Evolutionary conservation across 2,329 filamentous ascomycete species (phyloP).

Genomic region (Corynespora cassiicola): DNA sequence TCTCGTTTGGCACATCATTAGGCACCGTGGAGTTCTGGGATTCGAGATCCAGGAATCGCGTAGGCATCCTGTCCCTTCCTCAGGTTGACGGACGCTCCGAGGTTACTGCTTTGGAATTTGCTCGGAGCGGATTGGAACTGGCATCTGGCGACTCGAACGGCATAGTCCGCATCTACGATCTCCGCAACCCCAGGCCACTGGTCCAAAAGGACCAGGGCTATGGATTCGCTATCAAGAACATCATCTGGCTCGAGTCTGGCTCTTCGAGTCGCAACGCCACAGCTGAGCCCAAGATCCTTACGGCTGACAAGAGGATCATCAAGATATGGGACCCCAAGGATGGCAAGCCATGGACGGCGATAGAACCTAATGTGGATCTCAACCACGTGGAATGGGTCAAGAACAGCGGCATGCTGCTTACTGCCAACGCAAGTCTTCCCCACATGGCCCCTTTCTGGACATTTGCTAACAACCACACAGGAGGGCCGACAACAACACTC

Average conservation of each 20-base stretch:
- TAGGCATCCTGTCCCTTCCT: conserved; percentile 73
- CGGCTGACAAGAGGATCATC: conserved; percentile 93
- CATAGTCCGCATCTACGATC: conserved; percentile 87
- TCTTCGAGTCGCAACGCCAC: conserved; percentile 70
- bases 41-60: conserved; percentile 79
- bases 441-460: no score
- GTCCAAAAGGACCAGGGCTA: conserved; percentile 96
- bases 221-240: conserved; percentile 87
- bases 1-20: conserved; percentile 91
- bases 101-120: conserved; percentile 88
- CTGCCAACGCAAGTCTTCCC: no score
- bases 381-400: conserved; percentile 94
- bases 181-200: conserved; percentile 84
- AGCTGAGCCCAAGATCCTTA: conserved; percentile 77
- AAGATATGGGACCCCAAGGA: conserved; percentile 91
- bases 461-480: no score
- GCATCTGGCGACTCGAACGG: conserved; percentile 89
- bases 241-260: conserved; percentile 73
- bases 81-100: conserved; percentile 58
- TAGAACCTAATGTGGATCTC: conserved; percentile 92
- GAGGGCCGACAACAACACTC: conserved; percentile 93
- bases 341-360: conserved; percentile 91
- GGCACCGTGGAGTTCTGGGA: conserved; percentile 99
- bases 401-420: conserved; percentile 92
- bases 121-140: conserved; percentile 80